Percentiles rank a stretch among this genome's conserved stretches.
Conservation (phyloP, 805 yeast species). For the Starmerella bacillaris region DNA sequence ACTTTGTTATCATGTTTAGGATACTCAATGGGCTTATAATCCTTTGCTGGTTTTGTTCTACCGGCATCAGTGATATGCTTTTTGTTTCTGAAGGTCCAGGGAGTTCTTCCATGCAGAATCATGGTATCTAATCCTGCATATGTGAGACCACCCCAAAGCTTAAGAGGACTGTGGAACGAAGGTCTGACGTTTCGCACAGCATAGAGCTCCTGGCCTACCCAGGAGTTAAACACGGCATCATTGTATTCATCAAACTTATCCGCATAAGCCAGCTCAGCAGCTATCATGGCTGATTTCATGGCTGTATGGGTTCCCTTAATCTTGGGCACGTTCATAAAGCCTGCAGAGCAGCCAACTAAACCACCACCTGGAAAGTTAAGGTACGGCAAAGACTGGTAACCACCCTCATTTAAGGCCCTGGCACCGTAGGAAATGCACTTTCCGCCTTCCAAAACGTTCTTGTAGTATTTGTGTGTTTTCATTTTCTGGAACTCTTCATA, state of each 20-base stretch:
- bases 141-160: slow-evolving; percentile 61
- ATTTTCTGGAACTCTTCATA: slow-evolving; percentile 87
- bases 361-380: slow-evolving; percentile 92
- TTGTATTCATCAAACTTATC: slow-evolving; percentile 41
- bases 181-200: slow-evolving; percentile 86
- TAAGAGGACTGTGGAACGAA: slow-evolving; percentile 61
- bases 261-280: slow-evolving; percentile 55
- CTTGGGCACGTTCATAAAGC: slow-evolving; percentile 92
- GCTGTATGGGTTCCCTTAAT: slow-evolving; percentile 97
- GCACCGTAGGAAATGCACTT: slow-evolving; percentile 90
- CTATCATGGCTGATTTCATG: slow-evolving; percentile 85
- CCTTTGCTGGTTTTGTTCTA: slow-evolving; percentile 48
- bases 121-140: slow-evolving; percentile 74
- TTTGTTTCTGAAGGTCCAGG: slow-evolving; percentile 63
- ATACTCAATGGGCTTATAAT: slow-evolving; percentile 57
- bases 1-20: slow-evolving; percentile 93
- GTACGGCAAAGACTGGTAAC: slow-evolving; percentile 80
- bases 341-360: slow-evolving; percentile 87
- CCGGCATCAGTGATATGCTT: slow-evolving; percentile 47
- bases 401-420: slow-evolving; percentile 94
- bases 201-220: slow-evolving; percentile 71
- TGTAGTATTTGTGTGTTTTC: slow-evolving; percentile 81
- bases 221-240: slow-evolving; percentile 47
- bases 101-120: slow-evolving; percentile 59
- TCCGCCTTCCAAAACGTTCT: slow-evolving; percentile 62